A percentile compares a stretch with the other conserved stretches of the same genome.
Evolutionary conservation across 2,329 filamentous ascomycete species (phyloP).

Genomic region (Metarhizium rileyi): DNA sequence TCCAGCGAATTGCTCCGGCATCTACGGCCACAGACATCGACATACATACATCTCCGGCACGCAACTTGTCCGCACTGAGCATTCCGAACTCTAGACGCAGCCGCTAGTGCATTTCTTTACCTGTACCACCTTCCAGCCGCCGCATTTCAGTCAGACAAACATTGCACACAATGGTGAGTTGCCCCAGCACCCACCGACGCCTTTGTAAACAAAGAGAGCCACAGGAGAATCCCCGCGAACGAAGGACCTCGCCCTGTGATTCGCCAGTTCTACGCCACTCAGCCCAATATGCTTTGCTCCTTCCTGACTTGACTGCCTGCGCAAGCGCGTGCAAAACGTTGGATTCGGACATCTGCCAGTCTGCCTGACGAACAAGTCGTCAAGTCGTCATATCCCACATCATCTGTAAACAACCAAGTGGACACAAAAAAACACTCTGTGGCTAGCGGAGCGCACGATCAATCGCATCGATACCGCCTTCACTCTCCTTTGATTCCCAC

Average conservation of each 20-base stretch:
- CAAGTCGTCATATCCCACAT: neutral
- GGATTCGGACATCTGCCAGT: neutral
- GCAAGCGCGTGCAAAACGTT: neutral
- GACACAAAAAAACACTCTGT: neutral
- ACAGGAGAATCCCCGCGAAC: conserved; percentile 6
- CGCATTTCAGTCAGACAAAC: neutral
- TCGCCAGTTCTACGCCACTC: conserved; percentile 1
- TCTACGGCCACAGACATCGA: neutral
- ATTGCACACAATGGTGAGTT: conserved; percentile 8
- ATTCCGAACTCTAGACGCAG: neutral
- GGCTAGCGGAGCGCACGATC: neutral
- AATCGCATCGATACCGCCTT: neutral
- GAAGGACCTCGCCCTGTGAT: conserved; percentile 5
- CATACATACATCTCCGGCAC: neutral
- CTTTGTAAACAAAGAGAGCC: conserved; percentile 8
- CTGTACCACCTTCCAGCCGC: neutral
- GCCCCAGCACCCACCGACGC: conserved; percentile 5
- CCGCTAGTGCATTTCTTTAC: neutral
- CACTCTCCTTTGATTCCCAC: neutral
- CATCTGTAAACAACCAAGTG: neutral
- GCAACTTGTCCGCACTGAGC: neutral
- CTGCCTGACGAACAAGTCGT: neutral
- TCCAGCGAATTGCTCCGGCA: neutral
- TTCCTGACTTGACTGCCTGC: neutral
- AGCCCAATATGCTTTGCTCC: neutral